Evolutionary conservation across 352 stramenopile genomes (phyloP).

Genomic region (Thraustochytrium sp.): DNA sequence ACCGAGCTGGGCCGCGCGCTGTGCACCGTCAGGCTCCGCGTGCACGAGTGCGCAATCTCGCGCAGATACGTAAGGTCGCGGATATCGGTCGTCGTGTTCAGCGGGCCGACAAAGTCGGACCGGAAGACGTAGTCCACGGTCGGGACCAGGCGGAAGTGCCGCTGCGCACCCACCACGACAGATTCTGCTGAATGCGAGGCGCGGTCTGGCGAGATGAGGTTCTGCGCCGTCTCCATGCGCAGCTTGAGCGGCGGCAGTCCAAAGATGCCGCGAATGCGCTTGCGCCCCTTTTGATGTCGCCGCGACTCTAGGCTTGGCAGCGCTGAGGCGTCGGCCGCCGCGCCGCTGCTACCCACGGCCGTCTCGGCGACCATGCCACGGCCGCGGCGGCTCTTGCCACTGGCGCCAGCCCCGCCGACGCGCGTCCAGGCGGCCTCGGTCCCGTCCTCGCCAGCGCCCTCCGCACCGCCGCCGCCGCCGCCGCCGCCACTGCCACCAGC

Average conservation of each 20-base stretch:
- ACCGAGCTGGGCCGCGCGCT: background rate
- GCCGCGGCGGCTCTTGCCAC: background rate
- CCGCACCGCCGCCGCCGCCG: too few species aligned
- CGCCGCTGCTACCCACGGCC: too few species aligned
- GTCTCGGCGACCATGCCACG: too few species aligned
- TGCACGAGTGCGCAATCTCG: slow-evolving; percentile 12
- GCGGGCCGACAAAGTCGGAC: slow-evolving; percentile 6
- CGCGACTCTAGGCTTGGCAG: background rate
- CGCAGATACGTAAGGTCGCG: slow-evolving; percentile 34
- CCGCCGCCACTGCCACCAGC: background rate
- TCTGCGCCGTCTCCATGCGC: slow-evolving; percentile 16
- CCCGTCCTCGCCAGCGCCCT: too few species aligned
- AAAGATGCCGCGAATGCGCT: slow-evolving; percentile 21
- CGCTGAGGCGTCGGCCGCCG: background rate
- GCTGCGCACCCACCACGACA: background rate
- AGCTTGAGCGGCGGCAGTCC: background rate
- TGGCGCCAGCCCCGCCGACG: background rate
- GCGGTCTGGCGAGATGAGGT: background rate
- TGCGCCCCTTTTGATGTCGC: slow-evolving; percentile 9
- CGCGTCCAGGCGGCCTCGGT: too few species aligned
- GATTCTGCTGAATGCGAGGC: background rate
- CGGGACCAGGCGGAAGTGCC: background rate
- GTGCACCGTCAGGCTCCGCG: background rate
- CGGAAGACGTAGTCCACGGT: slow-evolving; percentile 24
- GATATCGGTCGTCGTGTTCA: slow-evolving; percentile 37